Evolutionary conservation across 2,329 filamentous ascomycete genomes (phyloP).

Genomic region (Arthroderma uncinatum): DNA sequence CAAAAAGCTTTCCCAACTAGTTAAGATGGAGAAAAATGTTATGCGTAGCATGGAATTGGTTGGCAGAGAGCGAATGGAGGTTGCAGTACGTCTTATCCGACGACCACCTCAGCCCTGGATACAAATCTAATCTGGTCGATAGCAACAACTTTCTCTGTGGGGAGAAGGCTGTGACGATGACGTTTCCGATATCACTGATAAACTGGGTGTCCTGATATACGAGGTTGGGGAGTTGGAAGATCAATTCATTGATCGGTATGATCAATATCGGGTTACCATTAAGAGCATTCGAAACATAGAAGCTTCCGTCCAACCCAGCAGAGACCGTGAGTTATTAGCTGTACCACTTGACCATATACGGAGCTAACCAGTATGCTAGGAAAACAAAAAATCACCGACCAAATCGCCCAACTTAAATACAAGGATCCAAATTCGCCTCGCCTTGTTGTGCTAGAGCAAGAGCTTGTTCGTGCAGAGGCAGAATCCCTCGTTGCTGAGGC

Average conservation of each 20-base stretch:
- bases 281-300: conserved; percentile 99
- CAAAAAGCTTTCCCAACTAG: conserved; percentile 93
- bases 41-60: conserved; percentile 98
- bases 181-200: conserved; percentile 97
- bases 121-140: conserved; percentile 16
- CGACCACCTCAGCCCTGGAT: neutral
- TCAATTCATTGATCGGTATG: conserved; percentile 96
- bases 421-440: conserved; percentile 97
- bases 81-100: conserved; percentile 60
- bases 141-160: conserved; percentile 99
- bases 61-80: conserved; percentile 93
- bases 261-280: conserved; percentile 97
- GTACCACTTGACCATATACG: neutral
- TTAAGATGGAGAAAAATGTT: conserved; percentile 99
- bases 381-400: conserved; percentile 98
- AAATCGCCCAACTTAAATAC: conserved; percentile 98
- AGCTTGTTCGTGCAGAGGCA: conserved; percentile 93
- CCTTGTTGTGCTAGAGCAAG: conserved; percentile 95
- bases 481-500: conserved; percentile 98
- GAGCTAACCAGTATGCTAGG: conserved; percentile 40
- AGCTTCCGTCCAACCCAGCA: conserved; percentile 91
- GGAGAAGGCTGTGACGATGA: conserved; percentile 93
- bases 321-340: conserved; percentile 62
- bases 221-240: conserved; percentile 98
- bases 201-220: conserved; percentile 93